These are phyloP conservation scores for Theobroma grandiflorum DNA, from an alignment of 441 rosid genomes.

Conservation along the genomic window DNA sequence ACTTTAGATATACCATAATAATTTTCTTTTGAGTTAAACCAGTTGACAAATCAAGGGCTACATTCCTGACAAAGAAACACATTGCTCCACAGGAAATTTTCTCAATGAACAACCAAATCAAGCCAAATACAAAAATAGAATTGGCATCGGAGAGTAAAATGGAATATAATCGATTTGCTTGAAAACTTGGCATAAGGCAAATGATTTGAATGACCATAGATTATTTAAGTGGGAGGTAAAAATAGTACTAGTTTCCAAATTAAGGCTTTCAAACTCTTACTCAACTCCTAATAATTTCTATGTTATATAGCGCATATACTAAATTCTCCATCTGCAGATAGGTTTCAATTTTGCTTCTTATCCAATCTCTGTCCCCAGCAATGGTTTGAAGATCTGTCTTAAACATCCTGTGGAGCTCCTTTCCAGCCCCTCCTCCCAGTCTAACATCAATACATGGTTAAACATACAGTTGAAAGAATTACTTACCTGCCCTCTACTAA, in stretches of 20 bases:
- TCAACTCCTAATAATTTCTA: background rate
- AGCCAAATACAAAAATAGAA: background rate
- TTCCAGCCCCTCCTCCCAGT: background rate
- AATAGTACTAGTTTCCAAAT: background rate
- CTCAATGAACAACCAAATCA: background rate
- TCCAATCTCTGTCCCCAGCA: background rate
- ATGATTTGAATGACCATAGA: background rate
- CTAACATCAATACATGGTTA: background rate
- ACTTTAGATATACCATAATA: slow-evolving; percentile 9
- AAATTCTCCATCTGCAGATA: slow-evolving; percentile 13
- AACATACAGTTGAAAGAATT: slow-evolving; percentile 4
- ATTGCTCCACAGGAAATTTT: background rate
- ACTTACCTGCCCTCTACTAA: slow-evolving; percentile 80
- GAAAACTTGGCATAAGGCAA: slow-evolving; percentile 1
- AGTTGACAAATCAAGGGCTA: slow-evolving; percentile 13
- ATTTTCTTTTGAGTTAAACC: slow-evolving; percentile 1
- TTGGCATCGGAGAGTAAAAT: background rate
- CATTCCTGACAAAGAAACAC: background rate
- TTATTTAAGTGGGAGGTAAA: background rate
- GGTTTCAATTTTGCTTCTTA: background rate
- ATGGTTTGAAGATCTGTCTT: background rate
- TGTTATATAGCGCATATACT: background rate
- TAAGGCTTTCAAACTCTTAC: background rate
- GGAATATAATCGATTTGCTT: background rate
- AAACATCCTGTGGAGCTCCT: background rate